Percentiles rank a stretch among this genome's conserved stretches.
Evolutionary conservation across 768 basidiomycete species (phyloP).

Genomic region (Trametes cingulata): DNA sequence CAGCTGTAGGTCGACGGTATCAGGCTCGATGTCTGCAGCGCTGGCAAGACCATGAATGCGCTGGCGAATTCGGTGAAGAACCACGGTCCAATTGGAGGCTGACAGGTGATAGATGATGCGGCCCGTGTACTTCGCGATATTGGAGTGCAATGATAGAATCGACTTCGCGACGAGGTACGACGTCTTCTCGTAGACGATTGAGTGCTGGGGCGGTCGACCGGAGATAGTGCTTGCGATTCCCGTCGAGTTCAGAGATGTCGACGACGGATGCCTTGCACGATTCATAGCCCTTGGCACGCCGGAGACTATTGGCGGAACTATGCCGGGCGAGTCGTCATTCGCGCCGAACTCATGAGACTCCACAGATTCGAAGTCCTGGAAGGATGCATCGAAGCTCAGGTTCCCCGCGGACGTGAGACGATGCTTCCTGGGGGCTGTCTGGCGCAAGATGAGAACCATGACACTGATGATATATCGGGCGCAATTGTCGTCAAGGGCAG

Average conservation of each 20-base stretch:
- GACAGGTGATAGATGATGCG: conserved; percentile 86
- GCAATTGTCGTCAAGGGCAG: conserved; percentile 77
- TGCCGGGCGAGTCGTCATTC: conserved; percentile 14
- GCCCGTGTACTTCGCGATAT: conserved; percentile 72
- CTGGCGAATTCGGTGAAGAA: conserved; percentile 66
- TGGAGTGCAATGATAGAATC: conserved; percentile 47
- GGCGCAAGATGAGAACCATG: conserved; percentile 79
- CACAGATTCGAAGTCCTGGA: conserved; percentile 72
- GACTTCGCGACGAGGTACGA: conserved; percentile 30
- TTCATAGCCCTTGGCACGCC: conserved; percentile 18
- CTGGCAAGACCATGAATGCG: conserved; percentile 69
- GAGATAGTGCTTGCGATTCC: conserved; percentile 13
- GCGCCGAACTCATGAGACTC: conserved; percentile 32
- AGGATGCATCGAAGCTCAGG: conserved; percentile 60
- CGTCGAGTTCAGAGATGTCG: conserved; percentile 23
- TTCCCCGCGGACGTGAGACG: conserved; percentile 61
- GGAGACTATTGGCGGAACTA: conserved; percentile 23
- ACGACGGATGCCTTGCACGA: conserved; percentile 22
- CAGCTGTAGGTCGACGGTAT: conserved; percentile 74
- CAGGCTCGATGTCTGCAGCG: conserved; percentile 53
- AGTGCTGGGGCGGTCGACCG: conserved; percentile 21
- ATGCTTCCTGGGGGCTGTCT: conserved; percentile 59
- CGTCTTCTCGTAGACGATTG: conserved; percentile 30
- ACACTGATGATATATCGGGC: conserved; percentile 81
- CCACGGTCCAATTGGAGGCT: conserved; percentile 82